A percentile compares a stretch with the other conserved stretches of the same genome.
These are phyloP conservation scores for Antrodiella citrinella DNA, from an alignment of 768 basidiomycete species.

Conservation along the genomic window DNA sequence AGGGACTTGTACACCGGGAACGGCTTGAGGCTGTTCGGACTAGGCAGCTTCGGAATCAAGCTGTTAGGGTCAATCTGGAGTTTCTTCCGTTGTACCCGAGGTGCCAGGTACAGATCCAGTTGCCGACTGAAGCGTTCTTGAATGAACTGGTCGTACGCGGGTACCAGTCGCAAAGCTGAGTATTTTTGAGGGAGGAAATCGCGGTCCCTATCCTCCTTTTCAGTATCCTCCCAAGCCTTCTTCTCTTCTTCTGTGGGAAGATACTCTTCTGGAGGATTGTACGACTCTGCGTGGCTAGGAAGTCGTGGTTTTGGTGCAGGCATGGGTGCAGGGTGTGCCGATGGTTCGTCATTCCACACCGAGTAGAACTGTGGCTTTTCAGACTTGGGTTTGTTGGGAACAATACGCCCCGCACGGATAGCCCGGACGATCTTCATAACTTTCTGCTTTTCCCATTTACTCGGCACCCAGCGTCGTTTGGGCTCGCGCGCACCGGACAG, in stretches of 20 bases:
- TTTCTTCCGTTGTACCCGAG: conserved; percentile 78
- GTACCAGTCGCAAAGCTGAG: conserved; percentile 78
- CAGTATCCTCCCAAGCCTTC: conserved; percentile 72
- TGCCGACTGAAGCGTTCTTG: conserved; percentile 91
- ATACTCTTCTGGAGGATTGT: conserved; percentile 97
- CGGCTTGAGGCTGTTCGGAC: conserved; percentile 82
- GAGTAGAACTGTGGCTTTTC: conserved; percentile 68
- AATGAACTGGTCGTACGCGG: conserved; percentile 86
- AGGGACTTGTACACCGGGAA: conserved; percentile 87
- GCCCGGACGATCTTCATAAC: conserved; percentile 99
- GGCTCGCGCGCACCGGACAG: conserved; percentile 88
- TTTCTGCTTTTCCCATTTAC: conserved; percentile 99
- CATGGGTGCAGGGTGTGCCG: conserved; percentile 65
- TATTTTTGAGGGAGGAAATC: conserved; percentile 88
- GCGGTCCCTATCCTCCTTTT: conserved; percentile 83
- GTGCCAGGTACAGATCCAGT: conserved; percentile 94
- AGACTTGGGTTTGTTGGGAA: conserved; percentile 79
- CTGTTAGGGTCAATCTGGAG: conserved; percentile 89
- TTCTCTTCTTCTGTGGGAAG: conserved; percentile 79
- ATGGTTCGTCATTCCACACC: conserved; percentile 80
- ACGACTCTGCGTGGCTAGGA: conserved; percentile 93
- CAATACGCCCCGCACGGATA: conserved; percentile 90
- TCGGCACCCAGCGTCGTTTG: conserved; percentile 92
- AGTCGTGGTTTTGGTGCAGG: conserved; percentile 88
- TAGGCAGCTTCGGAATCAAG: conserved; percentile 90